Percentiles rank a stretch among this genome's conserved stretches.
Evolutionary conservation across 306 rosid genomes (phyloP).

Genomic region (cucumber (Cucumis sativus)): Cucumber_9930_V3 NC_026658.2:13159501-13160000

Average conservation of each 20-base stretch:
- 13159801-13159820: neutral
- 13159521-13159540: neutral
- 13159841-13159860: neutral
- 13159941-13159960: conserved; percentile 25
- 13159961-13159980: conserved; percentile 27
- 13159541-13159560: neutral
- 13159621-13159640: neutral
- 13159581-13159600: neutral
- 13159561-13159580: neutral
- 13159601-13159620: neutral
- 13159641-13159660: neutral
- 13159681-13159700: neutral
- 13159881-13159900: neutral
- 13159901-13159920: conserved; percentile 30
- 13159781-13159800: neutral
- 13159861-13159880: neutral
- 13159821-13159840: neutral
- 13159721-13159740: neutral
- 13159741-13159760: neutral
- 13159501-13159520: neutral
- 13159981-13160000: conserved; percentile 69
- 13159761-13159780: neutral
- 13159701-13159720: neutral
- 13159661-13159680: neutral
- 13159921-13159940: conserved; percentile 27